Evolutionary conservation across 495 filamentous ascomycete species (phyloP).

Genomic region (Podospora australis): DNA sequence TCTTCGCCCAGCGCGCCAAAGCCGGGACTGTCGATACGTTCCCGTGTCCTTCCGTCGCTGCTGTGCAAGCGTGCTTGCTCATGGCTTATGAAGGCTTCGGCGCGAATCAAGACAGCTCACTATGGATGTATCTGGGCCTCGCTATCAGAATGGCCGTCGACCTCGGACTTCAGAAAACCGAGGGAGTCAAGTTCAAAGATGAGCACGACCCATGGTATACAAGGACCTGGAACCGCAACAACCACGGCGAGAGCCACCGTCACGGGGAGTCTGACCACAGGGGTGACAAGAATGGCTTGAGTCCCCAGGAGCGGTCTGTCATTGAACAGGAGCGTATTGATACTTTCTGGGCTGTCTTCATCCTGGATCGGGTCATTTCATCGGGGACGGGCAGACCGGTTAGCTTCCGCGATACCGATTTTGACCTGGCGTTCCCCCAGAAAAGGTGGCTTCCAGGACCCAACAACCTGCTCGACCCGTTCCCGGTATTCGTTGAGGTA

Average conservation of each 20-base stretch:
- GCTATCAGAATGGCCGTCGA: slow-evolving; percentile 84
- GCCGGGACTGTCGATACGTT: slow-evolving; percentile 67
- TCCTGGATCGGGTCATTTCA: slow-evolving; percentile 77
- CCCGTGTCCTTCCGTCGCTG: slow-evolving; percentile 69
- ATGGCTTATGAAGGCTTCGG: slow-evolving; percentile 84
- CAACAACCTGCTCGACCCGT: slow-evolving; percentile 65
- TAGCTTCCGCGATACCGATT: slow-evolving; percentile 73
- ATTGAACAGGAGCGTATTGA: slow-evolving; percentile 68
- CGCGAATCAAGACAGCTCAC: slow-evolving; percentile 73
- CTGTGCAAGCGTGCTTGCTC: slow-evolving; percentile 71
- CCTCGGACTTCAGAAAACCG: slow-evolving; percentile 70
- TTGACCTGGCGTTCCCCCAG: slow-evolving; percentile 65
- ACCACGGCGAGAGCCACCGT: slow-evolving; percentile 23
- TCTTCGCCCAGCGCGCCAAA: slow-evolving; percentile 74
- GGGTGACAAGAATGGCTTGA: slow-evolving; percentile 35
- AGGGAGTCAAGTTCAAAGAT: slow-evolving; percentile 66
- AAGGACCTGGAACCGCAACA: slow-evolving; percentile 27
- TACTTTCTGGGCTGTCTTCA: slow-evolving; percentile 81
- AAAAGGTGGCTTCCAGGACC: slow-evolving; percentile 53
- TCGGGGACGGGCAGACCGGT: slow-evolving; percentile 76
- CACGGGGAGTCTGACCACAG: slow-evolving; percentile 34
- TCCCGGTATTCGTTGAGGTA: slow-evolving; percentile 71
- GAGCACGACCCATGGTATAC: slow-evolving; percentile 45
- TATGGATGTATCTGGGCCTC: slow-evolving; percentile 86
- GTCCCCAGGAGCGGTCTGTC: slow-evolving; percentile 50